phyloP scores from a whole-genome alignment of 768 basidiomycete genomes.

The Suillus discolor region DNA sequence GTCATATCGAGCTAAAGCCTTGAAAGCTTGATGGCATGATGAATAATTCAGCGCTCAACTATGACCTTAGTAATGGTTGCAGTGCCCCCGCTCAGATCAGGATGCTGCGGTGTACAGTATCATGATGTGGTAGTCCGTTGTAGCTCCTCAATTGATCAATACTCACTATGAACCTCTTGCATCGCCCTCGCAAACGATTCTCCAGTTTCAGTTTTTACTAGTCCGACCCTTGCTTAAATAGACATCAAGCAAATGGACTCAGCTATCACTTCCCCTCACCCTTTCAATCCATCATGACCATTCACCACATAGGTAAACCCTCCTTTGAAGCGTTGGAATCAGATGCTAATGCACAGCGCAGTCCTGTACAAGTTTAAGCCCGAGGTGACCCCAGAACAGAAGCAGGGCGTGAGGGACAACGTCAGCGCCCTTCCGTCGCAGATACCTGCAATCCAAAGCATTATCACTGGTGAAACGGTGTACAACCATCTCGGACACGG shows the following conservation, averaged over 20 bases:
- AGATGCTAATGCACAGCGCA: not conserved
- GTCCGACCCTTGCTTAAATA: not conserved
- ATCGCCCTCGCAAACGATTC: not conserved
- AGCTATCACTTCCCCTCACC: no score
- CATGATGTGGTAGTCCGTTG: not conserved
- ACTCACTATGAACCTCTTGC: not conserved
- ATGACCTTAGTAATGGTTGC: no score
- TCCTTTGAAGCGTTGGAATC: not conserved
- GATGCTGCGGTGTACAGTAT: not conserved
- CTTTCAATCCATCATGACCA: conserved; percentile 1
- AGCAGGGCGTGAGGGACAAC: conserved; percentile 6
- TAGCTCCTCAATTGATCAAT: not conserved
- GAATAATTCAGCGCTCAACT: no score
- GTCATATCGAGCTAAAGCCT: no score
- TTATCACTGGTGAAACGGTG: conserved; percentile 19
- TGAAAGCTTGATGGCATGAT: no score
- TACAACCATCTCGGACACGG: conserved; percentile 23
- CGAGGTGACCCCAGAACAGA: conserved; percentile 14
- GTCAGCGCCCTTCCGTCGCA: conserved; percentile 15
- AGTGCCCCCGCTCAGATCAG: not conserved
- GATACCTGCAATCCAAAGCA: conserved; percentile 21
- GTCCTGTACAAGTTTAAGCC: conserved; percentile 28
- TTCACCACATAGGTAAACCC: conserved; percentile 23
- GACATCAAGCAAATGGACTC: not conserved
- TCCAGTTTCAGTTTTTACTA: not conserved